Base-by-base conservation (phyloP, 1,139 yeast genomes). In the Hemisphaericaspora subhashii region DNA sequence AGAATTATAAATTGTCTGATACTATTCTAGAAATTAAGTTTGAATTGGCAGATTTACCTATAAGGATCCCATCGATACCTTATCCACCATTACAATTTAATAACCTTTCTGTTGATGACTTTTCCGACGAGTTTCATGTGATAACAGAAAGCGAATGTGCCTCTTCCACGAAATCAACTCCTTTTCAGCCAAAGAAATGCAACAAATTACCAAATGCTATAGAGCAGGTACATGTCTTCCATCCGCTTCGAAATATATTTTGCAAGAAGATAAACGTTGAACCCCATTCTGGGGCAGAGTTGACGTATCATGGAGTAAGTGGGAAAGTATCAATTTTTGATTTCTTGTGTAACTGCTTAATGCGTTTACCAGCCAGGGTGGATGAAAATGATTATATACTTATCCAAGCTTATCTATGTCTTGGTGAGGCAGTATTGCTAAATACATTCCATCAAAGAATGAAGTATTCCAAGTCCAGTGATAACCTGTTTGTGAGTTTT, bases 61-160 rank as follows among this genome's bases (percentile, higher is more conserved):
- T 58, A 11, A 46, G 46, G 18, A 56, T 60, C 11, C 66, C 66
- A 1, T 23, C 42, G 1, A 51, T 54, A 11, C 30, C 42, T 7
- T 61, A 61, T 38, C 60, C 61, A 2, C 53, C 62, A 3, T 43
- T 62, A 15, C 64, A 60, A 33, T 61, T 55, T 40, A 52, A 52
- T 36, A 46, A 57, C 31, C 33, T 47, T 13, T 46, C 53, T 5
- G 42, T 56, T 12, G 36, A 49, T 31, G 60, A 58, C 38, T 60
- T 57, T 40, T 39, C 41, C 3, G 43, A 43, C 21, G 59, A 53
- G 17, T 51, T 48, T 38, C 43, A 39, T 26, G 51, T 52, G 5
- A 35, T 51, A 4, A 44, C 48, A 28, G 56, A 47, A 22, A 13
- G n/a, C n/a, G 16, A 25, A 20, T 23, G 18, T n/a, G n/a, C n/a